These are phyloP conservation scores for Hypomyces rosellus DNA, from an alignment of 2,329 filamentous ascomycete genomes.

Conservation along the genomic window DNA sequence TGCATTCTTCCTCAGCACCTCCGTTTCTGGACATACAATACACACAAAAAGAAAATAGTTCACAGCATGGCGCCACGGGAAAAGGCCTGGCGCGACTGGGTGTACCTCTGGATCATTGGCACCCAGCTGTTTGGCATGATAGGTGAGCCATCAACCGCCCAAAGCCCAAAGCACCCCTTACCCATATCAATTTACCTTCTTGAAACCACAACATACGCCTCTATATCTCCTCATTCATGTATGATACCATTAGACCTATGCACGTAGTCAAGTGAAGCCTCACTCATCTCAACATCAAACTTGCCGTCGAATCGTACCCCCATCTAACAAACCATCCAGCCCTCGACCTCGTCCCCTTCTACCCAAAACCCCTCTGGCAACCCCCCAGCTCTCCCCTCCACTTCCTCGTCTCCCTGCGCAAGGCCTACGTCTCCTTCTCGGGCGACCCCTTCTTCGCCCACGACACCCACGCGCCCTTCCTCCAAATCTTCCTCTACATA, in stretches of 20 bases:
- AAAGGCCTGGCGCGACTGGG: slow-evolving; percentile 21
- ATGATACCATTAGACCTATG: too few relatives aligned
- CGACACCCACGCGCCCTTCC: slow-evolving; percentile 38
- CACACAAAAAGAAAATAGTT: too few relatives aligned
- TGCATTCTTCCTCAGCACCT: too few relatives aligned
- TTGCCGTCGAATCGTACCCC: too few relatives aligned
- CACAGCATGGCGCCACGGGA: slow-evolving; percentile 2
- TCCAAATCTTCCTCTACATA: slow-evolving; percentile 43
- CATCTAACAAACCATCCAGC: slow-evolving; percentile 28
- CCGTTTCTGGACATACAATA: too few relatives aligned
- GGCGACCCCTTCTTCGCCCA: slow-evolving; percentile 48
- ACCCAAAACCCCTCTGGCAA: slow-evolving; percentile 41
- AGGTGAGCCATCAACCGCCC: slow-evolving; percentile 17
- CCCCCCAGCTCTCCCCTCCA: slow-evolving; percentile 39
- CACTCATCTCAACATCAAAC: too few relatives aligned
- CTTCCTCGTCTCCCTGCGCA: slow-evolving; percentile 38
- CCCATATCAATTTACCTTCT: neutral
- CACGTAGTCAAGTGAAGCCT: too few relatives aligned
- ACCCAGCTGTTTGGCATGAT: slow-evolving; percentile 32
- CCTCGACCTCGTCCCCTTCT: slow-evolving; percentile 48
- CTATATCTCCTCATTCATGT: too few relatives aligned
- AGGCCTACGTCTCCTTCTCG: slow-evolving; percentile 40
- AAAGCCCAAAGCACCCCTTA: neutral
- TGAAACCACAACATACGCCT: too few relatives aligned
- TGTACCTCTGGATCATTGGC: slow-evolving; percentile 29